A percentile compares a stretch with the other conserved stretches of the same genome.
Evolutionary conservation across 2,329 filamentous ascomycete species (phyloP).

Genomic region (Rutstroemia sp.): DNA sequence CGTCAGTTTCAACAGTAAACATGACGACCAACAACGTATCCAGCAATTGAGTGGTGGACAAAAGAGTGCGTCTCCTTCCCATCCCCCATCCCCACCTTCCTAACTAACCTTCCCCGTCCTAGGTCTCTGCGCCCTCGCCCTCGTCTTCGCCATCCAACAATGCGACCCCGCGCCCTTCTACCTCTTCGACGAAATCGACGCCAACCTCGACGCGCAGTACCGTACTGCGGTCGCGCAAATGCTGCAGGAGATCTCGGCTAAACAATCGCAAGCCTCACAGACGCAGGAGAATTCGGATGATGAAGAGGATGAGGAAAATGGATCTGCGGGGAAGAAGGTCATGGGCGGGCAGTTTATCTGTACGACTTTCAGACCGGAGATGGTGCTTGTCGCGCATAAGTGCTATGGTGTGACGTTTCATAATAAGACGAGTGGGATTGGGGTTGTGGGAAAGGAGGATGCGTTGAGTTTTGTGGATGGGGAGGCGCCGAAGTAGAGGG

Average conservation of each 20-base stretch:
- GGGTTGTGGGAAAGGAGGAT: conserved; percentile 79
- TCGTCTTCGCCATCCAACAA: conserved; percentile 98
- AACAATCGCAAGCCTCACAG: conserved; percentile 26
- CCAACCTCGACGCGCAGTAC: conserved; percentile 96
- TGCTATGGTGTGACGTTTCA: conserved; percentile 94
- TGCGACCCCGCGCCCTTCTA: conserved; percentile 98
- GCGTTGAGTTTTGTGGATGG: conserved; percentile 93
- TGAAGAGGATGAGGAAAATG: conserved; percentile 29
- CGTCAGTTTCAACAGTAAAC: conserved; percentile 97
- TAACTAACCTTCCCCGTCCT: conserved; percentile 14
- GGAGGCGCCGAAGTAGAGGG: conserved; percentile 39
- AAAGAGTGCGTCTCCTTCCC: conserved; percentile 61
- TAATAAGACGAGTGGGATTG: conserved; percentile 91
- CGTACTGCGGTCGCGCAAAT: conserved; percentile 90
- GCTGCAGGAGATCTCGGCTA: conserved; percentile 67
- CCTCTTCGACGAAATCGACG: conserved; percentile 98
- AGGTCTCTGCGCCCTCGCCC: conserved; percentile 91
- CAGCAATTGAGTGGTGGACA: conserved; percentile 96
- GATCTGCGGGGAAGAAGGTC: background rate
- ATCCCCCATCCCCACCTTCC: background rate
- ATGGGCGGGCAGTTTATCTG: conserved; percentile 82
- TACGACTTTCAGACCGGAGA: conserved; percentile 96
- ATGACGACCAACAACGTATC: conserved; percentile 96
- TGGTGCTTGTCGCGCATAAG: conserved; percentile 90
- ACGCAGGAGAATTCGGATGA: conserved; percentile 32